Base-by-base conservation (phyloP, 805 yeast species). In the Tetrapisispora taiwanensis region DNA sequence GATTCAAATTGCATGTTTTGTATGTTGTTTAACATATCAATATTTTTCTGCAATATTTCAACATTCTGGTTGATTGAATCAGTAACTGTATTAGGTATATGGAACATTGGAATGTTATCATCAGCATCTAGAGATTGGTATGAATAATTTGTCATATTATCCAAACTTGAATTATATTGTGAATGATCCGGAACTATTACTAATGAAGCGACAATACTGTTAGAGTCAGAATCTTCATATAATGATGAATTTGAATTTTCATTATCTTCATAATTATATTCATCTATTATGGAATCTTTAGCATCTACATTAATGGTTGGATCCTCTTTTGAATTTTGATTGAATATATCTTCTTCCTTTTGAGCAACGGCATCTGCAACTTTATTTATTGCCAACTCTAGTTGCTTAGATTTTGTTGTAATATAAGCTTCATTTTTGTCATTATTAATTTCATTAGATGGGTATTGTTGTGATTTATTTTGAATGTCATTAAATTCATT, bases 211-310 rank as follows among this genome's bases (percentile, higher is more conserved):
- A 33, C 31, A 18, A 41, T 41, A 19, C 43, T 41, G 26, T 39
- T 34, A 18, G 41, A 34, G 15, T 38, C 46, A 20, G 45, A 32
- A 7, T 33, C 42, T 33, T 43, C 36, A 20, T 34, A 28, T 32
- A 27, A 24, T 4, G 35, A 39, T 22, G 34, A n/a, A 26, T 17
- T 14, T 4, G 34, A 33, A 10, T n/a, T 8, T 18, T 39, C 36
- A 7, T 26, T 18, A 27, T 37, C 22, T 24, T 36, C 39, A 4
- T 36, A 22, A 8, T 8, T 22, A 22, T 22, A 6, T 22, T 8
- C 26, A 22, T 22, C 26, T 8, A 22, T 22, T 22, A 22, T 8
- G 8, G 8, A 5, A 5, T 6, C 26, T 24, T 24, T 13, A 18
- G 10, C 5, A 28, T 28, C 10, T 7, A 12, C 14, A 14, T 28